phyloP scores from a whole-genome alignment of 331 rosid genomes.

The Malus hybrid region DNA sequence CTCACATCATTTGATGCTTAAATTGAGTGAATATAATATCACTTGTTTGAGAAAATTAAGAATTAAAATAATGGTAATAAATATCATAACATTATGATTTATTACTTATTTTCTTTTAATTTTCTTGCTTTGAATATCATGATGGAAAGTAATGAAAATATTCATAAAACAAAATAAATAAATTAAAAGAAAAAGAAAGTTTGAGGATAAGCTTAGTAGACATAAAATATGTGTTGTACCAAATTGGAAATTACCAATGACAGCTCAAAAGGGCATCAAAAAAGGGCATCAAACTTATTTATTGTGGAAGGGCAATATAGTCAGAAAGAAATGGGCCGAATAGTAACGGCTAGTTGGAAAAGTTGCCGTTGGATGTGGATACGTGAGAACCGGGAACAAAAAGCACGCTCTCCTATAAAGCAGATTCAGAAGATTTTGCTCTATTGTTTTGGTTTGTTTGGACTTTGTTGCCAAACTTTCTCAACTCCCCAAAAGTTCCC shows the following conservation, averaged over 20 bases:
- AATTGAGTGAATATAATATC: too few relatives aligned
- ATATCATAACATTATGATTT: background rate
- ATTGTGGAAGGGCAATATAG: background rate
- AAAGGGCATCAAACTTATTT: background rate
- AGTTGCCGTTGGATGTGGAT: conserved; percentile 17
- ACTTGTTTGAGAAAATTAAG: background rate
- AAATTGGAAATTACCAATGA: background rate
- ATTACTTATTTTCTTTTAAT: too few relatives aligned
- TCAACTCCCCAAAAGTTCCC: background rate
- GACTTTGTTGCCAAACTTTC: background rate
- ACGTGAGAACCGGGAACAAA: conserved; percentile 18
- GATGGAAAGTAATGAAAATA: background rate
- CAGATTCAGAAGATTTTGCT: background rate
- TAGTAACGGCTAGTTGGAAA: conserved; percentile 52
- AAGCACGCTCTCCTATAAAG: conserved; percentile 33
- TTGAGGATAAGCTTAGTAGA: background rate
- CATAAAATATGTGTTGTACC: background rate
- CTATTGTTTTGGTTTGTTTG: background rate
- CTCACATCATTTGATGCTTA: too few relatives aligned
- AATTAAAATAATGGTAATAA: background rate
- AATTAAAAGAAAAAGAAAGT: background rate
- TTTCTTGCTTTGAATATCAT: background rate
- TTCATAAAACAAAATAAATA: background rate
- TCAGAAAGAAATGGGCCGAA: background rate
- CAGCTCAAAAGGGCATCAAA: background rate